Base-by-base conservation (phyloP, 202 grass and related monocot species). In the Cymbopogon flexuosus region DNA sequence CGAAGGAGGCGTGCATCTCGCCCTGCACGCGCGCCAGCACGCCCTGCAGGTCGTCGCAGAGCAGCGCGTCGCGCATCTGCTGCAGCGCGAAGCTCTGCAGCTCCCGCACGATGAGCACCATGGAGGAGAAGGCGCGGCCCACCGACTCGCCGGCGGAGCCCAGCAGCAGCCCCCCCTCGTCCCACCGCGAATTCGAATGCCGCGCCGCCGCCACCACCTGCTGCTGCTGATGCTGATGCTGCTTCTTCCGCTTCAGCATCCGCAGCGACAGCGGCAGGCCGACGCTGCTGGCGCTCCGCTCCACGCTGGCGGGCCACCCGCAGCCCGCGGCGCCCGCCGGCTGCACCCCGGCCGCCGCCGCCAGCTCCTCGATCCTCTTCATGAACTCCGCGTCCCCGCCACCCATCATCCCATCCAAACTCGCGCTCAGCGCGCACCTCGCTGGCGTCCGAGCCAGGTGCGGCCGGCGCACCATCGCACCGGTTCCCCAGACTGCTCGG, bases 31-130 rank as follows among this genome's bases (percentile, higher is more conserved):
- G 79, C 23, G 69, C 51, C 12, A 99, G 88, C 7, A 96, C 80
- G 27, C 79, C 87, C 70, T 92, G 85, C 47, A 92, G 76, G 76
- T 98, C 92, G 88, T 93, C 84, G 75, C 84, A 69, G 12, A 88
- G 76, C 42, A 92, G 35, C 22, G 83, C 73, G 75, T 88, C 84
- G 79, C 88, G 79, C 92, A 98, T 94, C 71, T 93, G 87, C 62
- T 72, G 87, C 37, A 98, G 84, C 68, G 86, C 82, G 79, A 89
- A 93, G 84, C 90, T 94, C 65, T 95, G 95, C 24, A 98, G 76
- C 86, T 98, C 95, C 1, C 86, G 88, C 84, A 98, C 79, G 51
- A 98, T 98, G 84, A 98, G 91, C 69, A 98, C 92, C 88, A 98
- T 94, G n/a, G 92, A 98, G 2, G 90, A 95, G 79, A 98, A 98